These are phyloP conservation scores for Exophiala oligosperma DNA, from an alignment of 2,329 filamentous ascomycete genomes.

Conservation along the genomic window DNA sequence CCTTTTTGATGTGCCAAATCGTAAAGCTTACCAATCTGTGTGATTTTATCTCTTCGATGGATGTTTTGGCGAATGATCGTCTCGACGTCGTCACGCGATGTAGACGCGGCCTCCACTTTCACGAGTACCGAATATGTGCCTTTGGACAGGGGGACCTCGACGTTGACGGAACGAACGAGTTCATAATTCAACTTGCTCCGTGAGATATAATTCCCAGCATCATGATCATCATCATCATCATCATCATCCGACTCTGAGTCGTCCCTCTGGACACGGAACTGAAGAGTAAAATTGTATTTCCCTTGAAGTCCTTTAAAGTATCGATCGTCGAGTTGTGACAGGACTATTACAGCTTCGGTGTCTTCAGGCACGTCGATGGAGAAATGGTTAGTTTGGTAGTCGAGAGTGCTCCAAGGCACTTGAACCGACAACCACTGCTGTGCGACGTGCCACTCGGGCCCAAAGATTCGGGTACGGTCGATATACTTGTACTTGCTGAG, in stretches of 20 bases:
- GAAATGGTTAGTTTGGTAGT: slow-evolving; percentile 63
- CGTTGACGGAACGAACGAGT: slow-evolving; percentile 74
- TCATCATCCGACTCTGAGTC: slow-evolving; percentile 50
- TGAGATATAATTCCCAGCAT: slow-evolving; percentile 59
- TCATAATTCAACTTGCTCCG: slow-evolving; percentile 56
- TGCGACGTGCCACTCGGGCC: slow-evolving; percentile 60
- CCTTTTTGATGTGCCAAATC: slow-evolving; percentile 49
- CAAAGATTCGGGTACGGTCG: slow-evolving; percentile 62
- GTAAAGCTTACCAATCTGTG: slow-evolving; percentile 49
- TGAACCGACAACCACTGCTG: slow-evolving; percentile 63
- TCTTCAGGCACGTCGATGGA: slow-evolving; percentile 53
- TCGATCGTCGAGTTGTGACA: slow-evolving; percentile 61
- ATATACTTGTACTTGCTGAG: slow-evolving; percentile 61
- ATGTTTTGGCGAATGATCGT: slow-evolving; percentile 68
- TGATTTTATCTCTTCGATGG: slow-evolving; percentile 69
- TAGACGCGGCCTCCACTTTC: slow-evolving; percentile 69
- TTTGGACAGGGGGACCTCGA: slow-evolving; percentile 71
- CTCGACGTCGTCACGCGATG: slow-evolving; percentile 43
- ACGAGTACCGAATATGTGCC: slow-evolving; percentile 75
- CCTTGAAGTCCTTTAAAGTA: slow-evolving; percentile 61
- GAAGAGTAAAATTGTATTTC: slow-evolving; percentile 58
- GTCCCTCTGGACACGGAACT: slow-evolving; percentile 56
- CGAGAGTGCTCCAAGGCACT: slow-evolving; percentile 59
- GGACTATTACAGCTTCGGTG: slow-evolving; percentile 58
- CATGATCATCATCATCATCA: slow-evolving; percentile 56